phyloP scores from a whole-genome alignment of 83 land plant species.

The Picea abies region DNA sequence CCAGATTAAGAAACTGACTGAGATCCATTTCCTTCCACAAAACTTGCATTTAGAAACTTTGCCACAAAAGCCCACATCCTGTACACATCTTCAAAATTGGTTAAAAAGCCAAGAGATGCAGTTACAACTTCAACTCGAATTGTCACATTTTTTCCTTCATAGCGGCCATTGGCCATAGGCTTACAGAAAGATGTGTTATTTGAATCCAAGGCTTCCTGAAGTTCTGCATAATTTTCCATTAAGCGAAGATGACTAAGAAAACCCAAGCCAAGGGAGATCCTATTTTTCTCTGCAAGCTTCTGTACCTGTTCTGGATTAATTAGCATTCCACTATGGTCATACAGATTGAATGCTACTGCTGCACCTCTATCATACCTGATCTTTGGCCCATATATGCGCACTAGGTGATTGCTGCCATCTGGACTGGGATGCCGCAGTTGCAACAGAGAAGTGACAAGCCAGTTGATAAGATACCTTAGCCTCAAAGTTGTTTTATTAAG shows the following conservation, averaged over 20 bases:
- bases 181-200: constrained; percentile 19
- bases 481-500: constrained; percentile 46
- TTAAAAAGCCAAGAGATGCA: constrained; percentile 54
- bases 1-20: constrained; percentile 3
- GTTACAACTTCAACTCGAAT: constrained; percentile 36
- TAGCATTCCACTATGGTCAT: constrained; percentile 39
- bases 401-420: constrained; percentile 24
- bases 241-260: constrained; percentile 33
- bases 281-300: constrained; percentile 39
- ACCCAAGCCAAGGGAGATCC: constrained; percentile 44
- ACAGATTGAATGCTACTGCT: constrained; percentile 54
- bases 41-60: constrained; percentile 44
- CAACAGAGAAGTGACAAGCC: constrained; percentile 47
- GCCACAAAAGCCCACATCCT: constrained; percentile 59
- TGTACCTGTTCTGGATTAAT: constrained; percentile 41
- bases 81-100: constrained; percentile 59
- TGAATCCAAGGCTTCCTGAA: constrained; percentile 22
- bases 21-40: constrained; percentile 18
- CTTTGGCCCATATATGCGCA: constrained; percentile 56
- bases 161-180: constrained; percentile 18
- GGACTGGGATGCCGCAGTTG: constrained; percentile 39
- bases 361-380: constrained; percentile 56
- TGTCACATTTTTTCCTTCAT: constrained; percentile 16
- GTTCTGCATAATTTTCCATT: constrained; percentile 27
- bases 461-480: constrained; percentile 46